Evolutionary conservation across 495 filamentous ascomycete species (phyloP).

Genomic region (Daldinia caldariorum): DNA sequence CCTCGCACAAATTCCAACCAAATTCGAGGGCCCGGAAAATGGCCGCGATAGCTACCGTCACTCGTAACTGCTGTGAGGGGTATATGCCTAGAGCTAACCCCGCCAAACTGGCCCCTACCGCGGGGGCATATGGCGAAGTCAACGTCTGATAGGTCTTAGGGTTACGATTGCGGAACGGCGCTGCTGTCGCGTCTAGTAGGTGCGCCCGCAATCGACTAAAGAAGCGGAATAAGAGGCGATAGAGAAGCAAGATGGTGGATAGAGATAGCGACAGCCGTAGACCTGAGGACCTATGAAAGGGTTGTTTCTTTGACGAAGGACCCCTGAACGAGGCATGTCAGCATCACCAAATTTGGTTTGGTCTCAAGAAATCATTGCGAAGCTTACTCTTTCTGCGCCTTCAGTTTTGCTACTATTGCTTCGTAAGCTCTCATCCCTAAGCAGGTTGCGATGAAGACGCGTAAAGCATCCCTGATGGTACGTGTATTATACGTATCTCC

Average conservation of each 20-base stretch:
- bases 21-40: conserved; percentile 85
- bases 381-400: conserved; percentile 55
- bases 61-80: conserved; percentile 77
- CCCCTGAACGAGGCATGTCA: conserved; percentile 30
- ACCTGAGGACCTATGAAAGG: conserved; percentile 73
- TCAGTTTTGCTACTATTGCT: conserved; percentile 60
- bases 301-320: conserved; percentile 50
- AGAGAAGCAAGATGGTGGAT: conserved; percentile 83
- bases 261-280: conserved; percentile 82
- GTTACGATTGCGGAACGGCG: conserved; percentile 82
- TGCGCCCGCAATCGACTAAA: conserved; percentile 80
- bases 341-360: neutral
- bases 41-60: conserved; percentile 81
- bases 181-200: conserved; percentile 76
- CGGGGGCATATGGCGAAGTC: conserved; percentile 83
- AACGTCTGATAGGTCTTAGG: conserved; percentile 76
- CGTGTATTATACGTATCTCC: conserved; percentile 79
- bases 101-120: conserved; percentile 85
- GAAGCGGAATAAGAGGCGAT: conserved; percentile 91
- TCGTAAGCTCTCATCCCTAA: conserved; percentile 76
- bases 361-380: neutral
- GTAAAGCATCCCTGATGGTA: conserved; percentile 77
- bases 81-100: conserved; percentile 83
- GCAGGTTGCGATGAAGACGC: conserved; percentile 78
- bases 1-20: conserved; percentile 82